phyloP scores from a whole-genome alignment of 805 yeast species.

The Myxozyma mucilagina region DNA sequence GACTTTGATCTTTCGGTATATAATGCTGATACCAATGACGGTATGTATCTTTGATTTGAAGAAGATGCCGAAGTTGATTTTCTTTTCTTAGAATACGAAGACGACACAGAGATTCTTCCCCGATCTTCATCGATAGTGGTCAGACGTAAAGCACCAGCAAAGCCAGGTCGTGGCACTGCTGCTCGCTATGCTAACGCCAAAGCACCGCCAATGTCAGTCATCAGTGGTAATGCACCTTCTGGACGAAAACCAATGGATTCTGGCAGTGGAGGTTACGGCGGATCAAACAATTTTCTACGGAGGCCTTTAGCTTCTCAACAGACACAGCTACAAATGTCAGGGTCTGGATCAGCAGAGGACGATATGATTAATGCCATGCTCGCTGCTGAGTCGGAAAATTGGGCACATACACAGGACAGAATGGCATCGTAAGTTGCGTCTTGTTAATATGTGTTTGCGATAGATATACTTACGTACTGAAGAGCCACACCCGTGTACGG shows the following conservation, averaged over 20 bases:
- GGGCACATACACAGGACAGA: slow-evolving; percentile 92
- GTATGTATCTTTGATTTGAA: slow-evolving; percentile 14
- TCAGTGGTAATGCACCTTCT: not conserved
- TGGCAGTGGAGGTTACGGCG: slow-evolving; percentile 4
- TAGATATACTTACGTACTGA: not conserved
- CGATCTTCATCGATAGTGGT: slow-evolving; percentile 83
- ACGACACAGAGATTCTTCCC: slow-evolving; percentile 89
- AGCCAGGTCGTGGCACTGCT: slow-evolving; percentile 53
- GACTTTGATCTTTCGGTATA: slow-evolving; percentile 77
- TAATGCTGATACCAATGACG: slow-evolving; percentile 65
- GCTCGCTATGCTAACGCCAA: slow-evolving; percentile 56
- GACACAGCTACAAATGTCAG: not conserved
- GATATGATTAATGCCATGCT: slow-evolving; percentile 89
- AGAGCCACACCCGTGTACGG: slow-evolving; percentile 74
- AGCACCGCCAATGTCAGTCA: slow-evolving; percentile 13
- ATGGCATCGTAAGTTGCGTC: slow-evolving; percentile 53
- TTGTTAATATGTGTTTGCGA: not conserved
- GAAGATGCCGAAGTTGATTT: not conserved
- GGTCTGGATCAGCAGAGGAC: slow-evolving; percentile 54
- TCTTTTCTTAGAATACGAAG: slow-evolving; percentile 58
- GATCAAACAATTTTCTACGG: not conserved
- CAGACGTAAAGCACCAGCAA: slow-evolving; percentile 66
- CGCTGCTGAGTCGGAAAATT: slow-evolving; percentile 86
- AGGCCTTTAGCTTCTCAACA: not conserved
- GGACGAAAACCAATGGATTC: slow-evolving; percentile 2